Evolutionary conservation across 177 flowering plant genomes (phyloP).

Genomic region (Vitis hybrid): DNA sequence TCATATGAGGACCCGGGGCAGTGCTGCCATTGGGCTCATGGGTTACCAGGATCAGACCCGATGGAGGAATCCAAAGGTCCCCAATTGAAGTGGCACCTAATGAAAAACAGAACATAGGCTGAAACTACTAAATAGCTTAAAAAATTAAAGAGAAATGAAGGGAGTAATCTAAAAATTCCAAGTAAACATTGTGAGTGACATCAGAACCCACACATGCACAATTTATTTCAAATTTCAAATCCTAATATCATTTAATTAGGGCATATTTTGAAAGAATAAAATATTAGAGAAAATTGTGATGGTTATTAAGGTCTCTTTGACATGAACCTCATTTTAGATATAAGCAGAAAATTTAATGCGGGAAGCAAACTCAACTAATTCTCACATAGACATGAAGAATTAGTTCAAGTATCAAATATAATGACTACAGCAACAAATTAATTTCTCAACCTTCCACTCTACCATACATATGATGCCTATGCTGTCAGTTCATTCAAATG

Average conservation of each 20-base stretch:
- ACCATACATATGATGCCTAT: too few species aligned
- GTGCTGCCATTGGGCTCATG: slow-evolving; percentile 59
- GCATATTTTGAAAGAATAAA: neutral
- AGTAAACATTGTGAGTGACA: neutral
- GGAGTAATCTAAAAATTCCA: neutral
- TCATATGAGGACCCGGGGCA: slow-evolving; percentile 66
- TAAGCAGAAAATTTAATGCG: neutral
- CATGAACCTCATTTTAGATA: neutral
- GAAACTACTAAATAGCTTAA: neutral
- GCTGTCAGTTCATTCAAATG: too few species aligned
- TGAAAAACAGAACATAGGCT: slow-evolving; percentile 15
- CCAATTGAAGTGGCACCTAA: slow-evolving; percentile 31
- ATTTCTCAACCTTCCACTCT: too few species aligned
- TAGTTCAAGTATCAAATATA: too few species aligned
- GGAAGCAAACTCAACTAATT: neutral
- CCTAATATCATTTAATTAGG: neutral
- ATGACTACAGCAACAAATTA: too few species aligned
- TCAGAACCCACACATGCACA: neutral
- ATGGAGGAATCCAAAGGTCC: slow-evolving; percentile 41
- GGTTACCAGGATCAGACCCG: slow-evolving; percentile 56
- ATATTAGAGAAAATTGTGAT: neutral
- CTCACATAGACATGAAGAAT: neutral
- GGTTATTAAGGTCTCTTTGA: neutral
- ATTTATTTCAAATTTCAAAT: too few species aligned
- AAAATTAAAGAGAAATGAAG: neutral